Evolutionary conservation across 1,139 yeast species (phyloP).

Genomic region (Candida glucosophila): DNA sequence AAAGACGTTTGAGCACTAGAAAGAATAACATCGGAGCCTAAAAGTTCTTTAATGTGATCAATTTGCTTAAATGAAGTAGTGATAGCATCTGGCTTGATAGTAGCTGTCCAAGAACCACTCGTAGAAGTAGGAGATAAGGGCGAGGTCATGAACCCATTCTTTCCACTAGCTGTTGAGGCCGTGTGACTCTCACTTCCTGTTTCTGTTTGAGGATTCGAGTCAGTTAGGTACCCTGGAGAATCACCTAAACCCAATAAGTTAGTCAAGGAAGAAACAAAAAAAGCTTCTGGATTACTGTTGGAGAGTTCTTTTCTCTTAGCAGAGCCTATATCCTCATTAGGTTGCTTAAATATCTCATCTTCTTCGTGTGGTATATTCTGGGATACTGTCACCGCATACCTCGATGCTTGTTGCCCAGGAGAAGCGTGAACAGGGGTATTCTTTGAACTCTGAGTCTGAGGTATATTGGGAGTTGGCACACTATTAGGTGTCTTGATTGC

Average conservation of each 20-base stretch:
- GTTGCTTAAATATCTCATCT: slow-evolving; percentile 17
- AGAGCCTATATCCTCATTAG: slow-evolving; percentile 24
- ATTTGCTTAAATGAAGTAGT: slow-evolving; percentile 41
- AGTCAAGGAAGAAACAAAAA: slow-evolving; percentile 43
- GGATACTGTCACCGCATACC: slow-evolving; percentile 6
- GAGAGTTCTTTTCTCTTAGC: slow-evolving; percentile 41
- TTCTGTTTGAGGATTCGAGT: slow-evolving; percentile 6
- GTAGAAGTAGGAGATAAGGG: slow-evolving; percentile 25
- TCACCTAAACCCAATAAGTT: slow-evolving; percentile 42
- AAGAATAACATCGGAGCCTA: slow-evolving; percentile 21
- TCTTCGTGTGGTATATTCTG: slow-evolving; percentile 12
- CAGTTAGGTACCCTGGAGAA: slow-evolving; percentile 31
- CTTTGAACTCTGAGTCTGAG: slow-evolving; percentile 27
- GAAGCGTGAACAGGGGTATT: slow-evolving; percentile 36
- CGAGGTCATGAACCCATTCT: slow-evolving; percentile 12
- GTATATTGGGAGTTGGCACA: slow-evolving; percentile 36
- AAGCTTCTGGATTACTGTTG: slow-evolving; percentile 37
- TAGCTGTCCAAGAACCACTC: slow-evolving; percentile 34
- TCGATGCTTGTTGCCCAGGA: slow-evolving; percentile 17
- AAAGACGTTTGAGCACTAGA: slow-evolving; percentile 16
- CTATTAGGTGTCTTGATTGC: slow-evolving; percentile 39
- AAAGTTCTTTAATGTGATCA: slow-evolving; percentile 24
- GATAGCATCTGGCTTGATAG: slow-evolving; percentile 37
- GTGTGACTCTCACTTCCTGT: not conserved
- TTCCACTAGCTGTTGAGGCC: slow-evolving; percentile 5